These are phyloP conservation scores for Actinidia polygama DNA, from an alignment of 179 eudicot genomes.

Conservation along the genomic window DNA sequence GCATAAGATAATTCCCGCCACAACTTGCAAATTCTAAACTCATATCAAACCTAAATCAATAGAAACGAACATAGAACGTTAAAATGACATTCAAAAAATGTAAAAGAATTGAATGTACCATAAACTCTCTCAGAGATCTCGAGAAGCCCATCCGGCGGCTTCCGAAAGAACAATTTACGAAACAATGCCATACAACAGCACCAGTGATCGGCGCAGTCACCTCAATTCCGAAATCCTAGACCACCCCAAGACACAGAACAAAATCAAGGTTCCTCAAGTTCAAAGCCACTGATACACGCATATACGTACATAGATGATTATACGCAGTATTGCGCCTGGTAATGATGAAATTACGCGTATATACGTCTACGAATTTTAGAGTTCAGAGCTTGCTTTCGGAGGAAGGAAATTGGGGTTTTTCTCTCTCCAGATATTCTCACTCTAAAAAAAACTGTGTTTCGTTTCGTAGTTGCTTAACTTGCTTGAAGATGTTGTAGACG, in stretches of 20 bases:
- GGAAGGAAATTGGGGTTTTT: neutral
- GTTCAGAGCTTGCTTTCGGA: neutral
- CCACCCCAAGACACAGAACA: neutral
- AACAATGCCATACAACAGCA: conserved; percentile 52
- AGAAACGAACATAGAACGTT: neutral
- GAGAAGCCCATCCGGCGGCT: conserved; percentile 89
- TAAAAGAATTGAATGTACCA: conserved; percentile 37
- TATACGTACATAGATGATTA: neutral
- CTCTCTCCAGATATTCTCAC: neutral
- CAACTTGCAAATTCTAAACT: neutral
- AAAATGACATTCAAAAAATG: neutral
- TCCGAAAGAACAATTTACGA: conserved; percentile 73
- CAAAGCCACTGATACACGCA: neutral
- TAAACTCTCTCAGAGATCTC: conserved; percentile 86
- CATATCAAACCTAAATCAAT: neutral
- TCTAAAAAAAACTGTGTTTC: neutral
- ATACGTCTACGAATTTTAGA: neutral
- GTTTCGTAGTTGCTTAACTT: neutral
- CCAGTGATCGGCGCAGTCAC: neutral
- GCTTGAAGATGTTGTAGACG: too few species aligned
- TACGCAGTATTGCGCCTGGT: neutral
- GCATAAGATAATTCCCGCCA: neutral
- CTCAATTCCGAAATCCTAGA: conserved; percentile 23
- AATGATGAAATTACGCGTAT: neutral
- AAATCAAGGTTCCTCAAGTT: neutral